These are phyloP conservation scores for Candida pini DNA, from an alignment of 805 yeast genomes.

Conservation along the genomic window DNA sequence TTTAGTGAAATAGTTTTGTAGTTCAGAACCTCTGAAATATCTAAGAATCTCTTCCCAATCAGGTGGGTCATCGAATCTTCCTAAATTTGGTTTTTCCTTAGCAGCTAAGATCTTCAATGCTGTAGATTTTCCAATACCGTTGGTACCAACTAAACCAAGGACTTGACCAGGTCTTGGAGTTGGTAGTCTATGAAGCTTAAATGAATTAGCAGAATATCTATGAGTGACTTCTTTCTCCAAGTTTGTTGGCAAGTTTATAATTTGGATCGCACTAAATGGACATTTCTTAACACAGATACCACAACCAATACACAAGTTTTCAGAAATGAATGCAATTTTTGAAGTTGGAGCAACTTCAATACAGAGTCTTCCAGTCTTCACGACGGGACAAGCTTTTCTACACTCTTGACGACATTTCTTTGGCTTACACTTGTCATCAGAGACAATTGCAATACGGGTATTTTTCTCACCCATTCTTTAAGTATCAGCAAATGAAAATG, in stretches of 20 bases:
- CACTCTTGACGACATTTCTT: slow-evolving; percentile 98
- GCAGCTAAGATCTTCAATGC: slow-evolving; percentile 96
- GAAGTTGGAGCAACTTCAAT: slow-evolving; percentile 89
- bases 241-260: slow-evolving; percentile 94
- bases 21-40: slow-evolving; percentile 93
- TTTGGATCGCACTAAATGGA: slow-evolving; percentile 95
- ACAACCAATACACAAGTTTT: slow-evolving; percentile 94
- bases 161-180: slow-evolving; percentile 99
- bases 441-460: slow-evolving; percentile 93
- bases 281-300: slow-evolving; percentile 99
- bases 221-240: slow-evolving; percentile 90
- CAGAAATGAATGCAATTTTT: slow-evolving; percentile 93
- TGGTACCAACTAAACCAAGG: slow-evolving; percentile 94
- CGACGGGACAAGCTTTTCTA: slow-evolving; percentile 95
- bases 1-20: slow-evolving; percentile 93
- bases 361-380: slow-evolving; percentile 95
- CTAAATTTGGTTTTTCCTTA: slow-evolving; percentile 94
- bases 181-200: slow-evolving; percentile 94
- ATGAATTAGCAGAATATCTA: slow-evolving; percentile 95
- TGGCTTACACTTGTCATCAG: slow-evolving; percentile 93
- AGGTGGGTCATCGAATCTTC: slow-evolving; percentile 92
- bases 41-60: slow-evolving; percentile 92
- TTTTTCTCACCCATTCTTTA: slow-evolving; percentile 30
- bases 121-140: slow-evolving; percentile 98
- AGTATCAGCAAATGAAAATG: neutral